Base-by-base conservation (phyloP, 768 basidiomycete genomes). In the Pleurotus citrinopileatus region DNA sequence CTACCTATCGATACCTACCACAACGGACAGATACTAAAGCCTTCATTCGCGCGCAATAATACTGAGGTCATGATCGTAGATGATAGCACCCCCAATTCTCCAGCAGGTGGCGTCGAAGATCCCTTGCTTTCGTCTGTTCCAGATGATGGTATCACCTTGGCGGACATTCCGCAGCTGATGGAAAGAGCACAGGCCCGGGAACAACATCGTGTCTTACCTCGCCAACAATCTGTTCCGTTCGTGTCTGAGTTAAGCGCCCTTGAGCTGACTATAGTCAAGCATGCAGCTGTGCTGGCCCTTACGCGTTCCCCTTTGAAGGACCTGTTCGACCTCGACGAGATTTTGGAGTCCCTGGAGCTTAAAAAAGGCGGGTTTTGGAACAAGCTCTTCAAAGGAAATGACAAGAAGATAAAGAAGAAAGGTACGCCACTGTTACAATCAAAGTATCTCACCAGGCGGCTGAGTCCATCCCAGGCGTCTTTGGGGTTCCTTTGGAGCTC, bases 291-390 rank as follows among this genome's bases (percentile, higher is more conserved):
- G 2, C 76, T 95, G 4, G 81, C 84, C 6, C 75, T 99, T 42
- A 82, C 84, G 57, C 80, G 86, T 59, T 91, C 89, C 3, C 83
- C 89, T 8, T 70, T 98, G 26, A 83, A 79, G 59, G 90, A 93
- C 57, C 82, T 88, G 50, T 84, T 94, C 53, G 94, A 96, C 60
- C 64, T 98, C 60, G 97, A 98, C 57, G 97, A 99, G 65, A 77
- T 98, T 51, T 68, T 98, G 60, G 96, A 98, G 70, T 75, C 97
- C 67, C 83, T 99, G 25, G 95, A 98, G 67, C 77, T 77, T 19
- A 91, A 96, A 78, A 98, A 96, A 77, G 86, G 83, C 56, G 89
- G 89, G 17, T 97, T 97, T 71, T 99, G 94, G 94, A 90, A 91
- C 59, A 93, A 94, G 70, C 69, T 98, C 15, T 98, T 99, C 76